phyloP scores from a whole-genome alignment of 2,329 filamentous ascomycete genomes.

The Rutstroemia sp. region DNA sequence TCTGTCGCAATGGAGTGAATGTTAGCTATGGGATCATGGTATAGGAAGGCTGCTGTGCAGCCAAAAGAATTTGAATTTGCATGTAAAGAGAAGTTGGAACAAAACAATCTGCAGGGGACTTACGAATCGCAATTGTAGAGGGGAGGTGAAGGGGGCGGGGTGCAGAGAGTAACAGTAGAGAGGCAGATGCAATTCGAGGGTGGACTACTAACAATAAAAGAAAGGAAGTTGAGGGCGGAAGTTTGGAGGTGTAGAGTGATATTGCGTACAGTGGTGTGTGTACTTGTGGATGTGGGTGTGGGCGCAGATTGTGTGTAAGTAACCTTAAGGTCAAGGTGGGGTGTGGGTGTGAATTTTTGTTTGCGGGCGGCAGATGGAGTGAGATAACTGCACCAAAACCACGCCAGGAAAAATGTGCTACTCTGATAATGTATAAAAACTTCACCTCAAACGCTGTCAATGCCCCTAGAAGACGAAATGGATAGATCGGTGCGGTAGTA shows the following conservation, averaged over 20 bases:
- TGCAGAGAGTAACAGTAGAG: neutral
- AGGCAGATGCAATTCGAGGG: neutral
- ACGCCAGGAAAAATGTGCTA: too few relatives aligned
- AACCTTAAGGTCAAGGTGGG: neutral
- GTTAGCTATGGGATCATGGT: constrained; percentile 11
- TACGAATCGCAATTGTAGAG: constrained; percentile 4
- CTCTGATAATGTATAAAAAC: too few relatives aligned
- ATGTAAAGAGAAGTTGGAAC: neutral
- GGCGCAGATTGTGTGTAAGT: neutral
- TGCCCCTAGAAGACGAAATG: too few relatives aligned
- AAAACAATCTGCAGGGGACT: neutral
- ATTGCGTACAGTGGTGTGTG: neutral
- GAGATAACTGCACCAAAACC: too few relatives aligned
- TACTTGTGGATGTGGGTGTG: neutral
- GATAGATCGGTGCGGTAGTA: too few relatives aligned
- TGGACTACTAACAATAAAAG: constrained; percentile 4
- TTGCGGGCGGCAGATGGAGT: too few relatives aligned
- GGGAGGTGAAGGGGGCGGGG: neutral
- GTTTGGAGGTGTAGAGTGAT: neutral
- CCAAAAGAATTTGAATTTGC: neutral
- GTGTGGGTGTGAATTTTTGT: neutral
- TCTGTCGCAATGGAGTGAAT: constrained; percentile 16
- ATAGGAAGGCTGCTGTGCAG: neutral
- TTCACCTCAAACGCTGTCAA: too few relatives aligned
- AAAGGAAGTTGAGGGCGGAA: neutral